Percentiles rank a stretch among this genome's conserved stretches.
Evolutionary conservation across 345 rosid genomes (phyloP).

Genomic region (rapeseed (Brassica napus)): DNA sequence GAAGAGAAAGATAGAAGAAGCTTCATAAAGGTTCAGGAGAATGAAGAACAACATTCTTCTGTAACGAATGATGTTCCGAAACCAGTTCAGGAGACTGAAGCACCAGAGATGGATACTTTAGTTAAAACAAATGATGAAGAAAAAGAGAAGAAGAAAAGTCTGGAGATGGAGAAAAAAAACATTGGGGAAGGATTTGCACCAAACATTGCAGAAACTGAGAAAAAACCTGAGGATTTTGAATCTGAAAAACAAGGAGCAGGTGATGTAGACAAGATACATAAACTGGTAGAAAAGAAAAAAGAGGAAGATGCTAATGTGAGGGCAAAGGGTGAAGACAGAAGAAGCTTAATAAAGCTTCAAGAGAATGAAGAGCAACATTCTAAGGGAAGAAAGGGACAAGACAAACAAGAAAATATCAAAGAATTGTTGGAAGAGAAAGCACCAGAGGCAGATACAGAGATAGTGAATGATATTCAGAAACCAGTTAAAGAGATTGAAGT

Average conservation of each 20-base stretch:
- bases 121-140: neutral
- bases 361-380: conserved; percentile 13
- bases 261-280: neutral
- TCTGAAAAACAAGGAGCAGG: neutral
- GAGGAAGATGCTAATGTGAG: neutral
- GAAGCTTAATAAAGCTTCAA: neutral
- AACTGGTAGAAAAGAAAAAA: conserved; percentile 16
- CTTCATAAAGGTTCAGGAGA: conserved; percentile 18
- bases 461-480: neutral
- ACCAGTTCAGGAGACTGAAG: conserved; percentile 9
- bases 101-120: neutral
- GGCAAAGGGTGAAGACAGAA: conserved; percentile 5
- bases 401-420: neutral
- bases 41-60: neutral
- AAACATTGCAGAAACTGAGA: conserved; percentile 24
- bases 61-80: neutral
- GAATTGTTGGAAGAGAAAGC: conserved; percentile 2
- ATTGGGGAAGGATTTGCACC: neutral
- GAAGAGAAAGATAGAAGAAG: neutral
- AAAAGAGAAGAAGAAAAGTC: neutral
- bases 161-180: neutral
- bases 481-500: neutral
- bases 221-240: neutral
- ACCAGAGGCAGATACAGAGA: conserved; percentile 7
- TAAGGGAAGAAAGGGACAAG: neutral